Evolutionary conservation across 2,329 filamentous ascomycete species (phyloP).

Genomic region (Pseudogymnoascus sp.): DNA sequence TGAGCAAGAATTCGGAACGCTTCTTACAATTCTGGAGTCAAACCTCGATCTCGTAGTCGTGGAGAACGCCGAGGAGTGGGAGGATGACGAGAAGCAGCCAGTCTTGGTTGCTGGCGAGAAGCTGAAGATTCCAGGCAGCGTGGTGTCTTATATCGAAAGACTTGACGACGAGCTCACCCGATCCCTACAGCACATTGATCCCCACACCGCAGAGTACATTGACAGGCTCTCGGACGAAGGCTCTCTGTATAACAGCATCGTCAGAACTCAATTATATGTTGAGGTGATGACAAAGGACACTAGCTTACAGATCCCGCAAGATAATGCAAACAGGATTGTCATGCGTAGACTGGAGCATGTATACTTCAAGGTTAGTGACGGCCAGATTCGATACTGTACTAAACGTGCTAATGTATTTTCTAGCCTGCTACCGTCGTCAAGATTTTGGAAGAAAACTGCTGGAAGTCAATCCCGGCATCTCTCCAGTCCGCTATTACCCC

Average conservation of each 20-base stretch:
- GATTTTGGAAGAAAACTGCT: conserved; percentile 89
- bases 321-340: conserved; percentile 83
- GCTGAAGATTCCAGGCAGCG: conserved; percentile 86
- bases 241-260: conserved; percentile 82
- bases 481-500: conserved; percentile 77
- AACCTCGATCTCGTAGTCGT: conserved; percentile 77
- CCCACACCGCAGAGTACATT: conserved; percentile 97
- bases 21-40: conserved; percentile 71
- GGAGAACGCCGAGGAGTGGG: conserved; percentile 94
- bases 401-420: conserved; percentile 17
- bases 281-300: conserved; percentile 67
- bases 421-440: conserved; percentile 82
- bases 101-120: conserved; percentile 63
- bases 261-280: conserved; percentile 80
- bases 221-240: conserved; percentile 89
- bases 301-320: conserved; percentile 67
- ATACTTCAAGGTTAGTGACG: conserved; percentile 76
- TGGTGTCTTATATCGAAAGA: conserved; percentile 90
- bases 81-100: conserved; percentile 93
- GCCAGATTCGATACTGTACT: conserved; percentile 15
- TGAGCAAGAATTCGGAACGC: conserved; percentile 71
- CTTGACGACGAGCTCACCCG: conserved; percentile 95
- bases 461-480: conserved; percentile 65
- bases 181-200: conserved; percentile 95
- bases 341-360: conserved; percentile 94